A percentile compares a stretch with the other conserved stretches of the same genome.
These are phyloP conservation scores for Aspergillus texensis DNA, from an alignment of 2,329 filamentous ascomycete species.

Conservation along the genomic window DNA sequence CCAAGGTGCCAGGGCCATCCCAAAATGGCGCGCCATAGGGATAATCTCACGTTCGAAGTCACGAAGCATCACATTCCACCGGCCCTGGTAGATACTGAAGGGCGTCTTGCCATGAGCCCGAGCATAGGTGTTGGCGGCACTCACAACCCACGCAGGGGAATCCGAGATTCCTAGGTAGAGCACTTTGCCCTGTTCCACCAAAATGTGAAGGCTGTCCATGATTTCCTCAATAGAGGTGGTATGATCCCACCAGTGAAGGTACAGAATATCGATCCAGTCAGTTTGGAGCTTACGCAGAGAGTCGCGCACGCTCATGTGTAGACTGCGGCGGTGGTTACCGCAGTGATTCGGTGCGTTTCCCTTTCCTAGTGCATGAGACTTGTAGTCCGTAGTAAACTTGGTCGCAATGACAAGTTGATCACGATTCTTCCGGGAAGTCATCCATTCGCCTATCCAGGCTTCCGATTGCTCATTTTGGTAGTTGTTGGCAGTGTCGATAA, in stretches of 20 bases:
- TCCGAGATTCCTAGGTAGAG: slow-evolving; percentile 47
- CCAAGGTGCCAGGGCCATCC: slow-evolving; percentile 60
- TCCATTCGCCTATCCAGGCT: slow-evolving; percentile 71
- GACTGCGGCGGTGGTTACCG: slow-evolving; percentile 49
- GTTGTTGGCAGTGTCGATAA: slow-evolving; percentile 72
- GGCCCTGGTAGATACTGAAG: slow-evolving; percentile 44
- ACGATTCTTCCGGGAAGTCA: slow-evolving; percentile 64
- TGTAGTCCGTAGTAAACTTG: slow-evolving; percentile 60
- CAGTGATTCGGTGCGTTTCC: slow-evolving; percentile 38
- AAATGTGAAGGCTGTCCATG: slow-evolving; percentile 42
- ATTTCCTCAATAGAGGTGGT: slow-evolving; percentile 41
- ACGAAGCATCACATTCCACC: slow-evolving; percentile 42
- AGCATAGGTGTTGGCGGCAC: slow-evolving; percentile 45
- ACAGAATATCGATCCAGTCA: slow-evolving; percentile 58
- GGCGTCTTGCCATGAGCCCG: slow-evolving; percentile 42
- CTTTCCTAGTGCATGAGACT: slow-evolving; percentile 55
- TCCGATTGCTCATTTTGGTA: slow-evolving; percentile 69
- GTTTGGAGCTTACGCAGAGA: slow-evolving; percentile 53
- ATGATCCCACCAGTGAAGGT: slow-evolving; percentile 59
- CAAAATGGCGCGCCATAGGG: slow-evolving; percentile 44
- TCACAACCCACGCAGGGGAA: slow-evolving; percentile 45
- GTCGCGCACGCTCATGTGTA: slow-evolving; percentile 48
- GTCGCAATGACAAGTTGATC: slow-evolving; percentile 72
- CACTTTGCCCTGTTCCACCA: slow-evolving; percentile 45
- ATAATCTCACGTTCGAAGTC: slow-evolving; percentile 48